Base-by-base conservation (phyloP, 2,329 filamentous ascomycete genomes). In the Sporothrix schenckii region DNA sequence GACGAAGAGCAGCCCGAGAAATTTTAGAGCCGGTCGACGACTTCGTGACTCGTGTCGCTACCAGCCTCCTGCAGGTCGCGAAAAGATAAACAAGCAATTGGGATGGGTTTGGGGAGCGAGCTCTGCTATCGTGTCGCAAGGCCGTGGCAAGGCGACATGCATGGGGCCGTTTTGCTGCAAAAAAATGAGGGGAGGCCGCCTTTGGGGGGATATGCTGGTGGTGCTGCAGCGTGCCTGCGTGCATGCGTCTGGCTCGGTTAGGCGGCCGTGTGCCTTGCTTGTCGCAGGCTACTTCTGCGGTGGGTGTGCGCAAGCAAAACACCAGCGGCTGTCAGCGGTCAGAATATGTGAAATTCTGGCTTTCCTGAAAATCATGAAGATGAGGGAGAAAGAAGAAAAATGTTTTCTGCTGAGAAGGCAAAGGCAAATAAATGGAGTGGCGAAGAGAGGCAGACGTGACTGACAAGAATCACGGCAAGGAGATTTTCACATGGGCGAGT, bases 101-200 rank as follows among this genome's bases (percentile, higher is more conserved):
- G 53, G 66, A 53, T 39, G 21, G 66, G 52, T n/a, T 58, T 34
- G 47, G 41, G 65, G 50, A 30, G 44, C 19, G 30, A 41, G 47
- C 27, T 66, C 65, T 67, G 65, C 14, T 68, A 30, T 68, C 52
- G 52, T 68, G 50, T 56, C 34, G 66, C 52, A 66, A 49, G 39
- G 34, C 66, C 24, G 50, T 54, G 21, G 65, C 66, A 52, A 68
- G 66, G 34, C 66, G 34, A 68, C 47, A 49, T 54, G 52, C 65
- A 67, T 39, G 65, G 65, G 54, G 39, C 11, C 34, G 41, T 44
- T 30, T 67, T 49, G 63, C 27, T 41, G 63, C 27, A 3, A 39
- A 39, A 60, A 50, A 60, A 68, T 19, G 67, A 69, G 67, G 67
- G 67, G 67, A 69, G 67, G 67, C 67, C 67, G 67, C 67, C 56